phyloP scores from a whole-genome alignment of 352 stramenopile species.

The Phytophthora meadii region DNA sequence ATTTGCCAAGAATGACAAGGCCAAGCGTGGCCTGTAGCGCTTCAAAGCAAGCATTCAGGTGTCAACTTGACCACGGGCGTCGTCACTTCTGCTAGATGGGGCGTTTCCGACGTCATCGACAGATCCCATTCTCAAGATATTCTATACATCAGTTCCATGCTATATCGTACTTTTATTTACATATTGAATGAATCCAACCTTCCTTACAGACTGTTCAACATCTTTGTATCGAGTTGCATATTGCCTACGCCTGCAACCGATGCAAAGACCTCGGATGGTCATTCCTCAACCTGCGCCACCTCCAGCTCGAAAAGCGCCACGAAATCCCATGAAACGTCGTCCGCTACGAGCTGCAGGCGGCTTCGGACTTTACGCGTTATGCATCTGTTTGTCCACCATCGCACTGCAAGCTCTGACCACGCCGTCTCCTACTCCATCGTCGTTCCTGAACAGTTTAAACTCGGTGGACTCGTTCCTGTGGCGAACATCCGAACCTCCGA shows the following conservation, averaged over 20 bases:
- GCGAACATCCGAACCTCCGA: background rate
- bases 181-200: background rate
- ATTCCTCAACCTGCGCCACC: constrained; percentile 15
- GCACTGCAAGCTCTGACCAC: constrained; percentile 31
- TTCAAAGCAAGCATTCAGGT: constrained; percentile 5
- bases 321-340: constrained; percentile 37
- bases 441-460: constrained; percentile 29
- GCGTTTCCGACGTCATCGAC: constrained; percentile 11
- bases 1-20: background rate
- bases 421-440: constrained; percentile 16
- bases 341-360: constrained; percentile 17
- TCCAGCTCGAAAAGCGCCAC: background rate
- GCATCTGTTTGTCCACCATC: constrained; percentile 40
- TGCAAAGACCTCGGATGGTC: background rate
- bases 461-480: constrained; percentile 27
- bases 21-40: background rate
- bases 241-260: constrained; percentile 15
- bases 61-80: background rate
- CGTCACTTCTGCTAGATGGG: constrained; percentile 22
- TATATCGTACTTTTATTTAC: background rate
- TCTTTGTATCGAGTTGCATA: background rate
- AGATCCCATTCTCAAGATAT: background rate
- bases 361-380: constrained; percentile 34
- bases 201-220: background rate
- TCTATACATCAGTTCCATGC: background rate